Conservation (phyloP, 2,329 filamentous ascomycete genomes). For the Trichoderma gracile region DNA sequence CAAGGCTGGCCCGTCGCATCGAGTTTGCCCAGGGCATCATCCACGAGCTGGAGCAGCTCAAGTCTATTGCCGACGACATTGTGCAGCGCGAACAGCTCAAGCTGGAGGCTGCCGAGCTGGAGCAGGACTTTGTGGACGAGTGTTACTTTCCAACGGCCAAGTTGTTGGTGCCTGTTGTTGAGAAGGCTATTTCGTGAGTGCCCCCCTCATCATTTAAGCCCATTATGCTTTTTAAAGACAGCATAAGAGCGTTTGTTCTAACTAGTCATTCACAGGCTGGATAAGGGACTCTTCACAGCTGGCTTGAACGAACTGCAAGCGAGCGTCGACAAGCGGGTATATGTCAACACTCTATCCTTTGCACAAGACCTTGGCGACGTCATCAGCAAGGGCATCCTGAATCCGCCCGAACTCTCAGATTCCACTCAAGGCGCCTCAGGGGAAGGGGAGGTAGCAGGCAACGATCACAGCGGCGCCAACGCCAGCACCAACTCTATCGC, state of each 20-base stretch:
- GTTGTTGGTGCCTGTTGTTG: conserved; percentile 73
- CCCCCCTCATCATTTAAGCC: too few species aligned
- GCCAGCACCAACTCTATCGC: conserved; percentile 46
- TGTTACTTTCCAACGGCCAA: conserved; percentile 89
- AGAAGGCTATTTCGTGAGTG: conserved; percentile 77
- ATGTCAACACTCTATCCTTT: conserved; percentile 60
- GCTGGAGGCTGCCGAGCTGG: conserved; percentile 71
- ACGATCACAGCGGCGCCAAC: conserved; percentile 49
- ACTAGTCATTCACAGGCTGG: conserved; percentile 53
- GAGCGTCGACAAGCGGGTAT: conserved; percentile 57
- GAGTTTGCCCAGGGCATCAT: conserved; percentile 80
- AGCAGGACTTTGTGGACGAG: conserved; percentile 78
- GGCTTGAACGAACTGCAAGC: conserved; percentile 53
- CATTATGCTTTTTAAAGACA: too few species aligned
- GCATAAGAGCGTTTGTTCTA: conserved; percentile 34
- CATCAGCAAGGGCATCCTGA: conserved; percentile 55
- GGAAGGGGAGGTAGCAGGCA: conserved; percentile 36
- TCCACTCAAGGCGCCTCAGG: conserved; percentile 37
- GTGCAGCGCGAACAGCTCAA: conserved; percentile 77
- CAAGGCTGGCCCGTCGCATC: conserved; percentile 76
- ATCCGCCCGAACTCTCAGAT: conserved; percentile 37
- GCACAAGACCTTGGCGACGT: conserved; percentile 57
- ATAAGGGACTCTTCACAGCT: conserved; percentile 61
- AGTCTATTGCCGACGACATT: conserved; percentile 66
- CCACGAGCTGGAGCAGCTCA: conserved; percentile 75